Conservation (phyloP, 2,329 filamentous ascomycete species). For the Orbilia ellipsospora region DNA sequence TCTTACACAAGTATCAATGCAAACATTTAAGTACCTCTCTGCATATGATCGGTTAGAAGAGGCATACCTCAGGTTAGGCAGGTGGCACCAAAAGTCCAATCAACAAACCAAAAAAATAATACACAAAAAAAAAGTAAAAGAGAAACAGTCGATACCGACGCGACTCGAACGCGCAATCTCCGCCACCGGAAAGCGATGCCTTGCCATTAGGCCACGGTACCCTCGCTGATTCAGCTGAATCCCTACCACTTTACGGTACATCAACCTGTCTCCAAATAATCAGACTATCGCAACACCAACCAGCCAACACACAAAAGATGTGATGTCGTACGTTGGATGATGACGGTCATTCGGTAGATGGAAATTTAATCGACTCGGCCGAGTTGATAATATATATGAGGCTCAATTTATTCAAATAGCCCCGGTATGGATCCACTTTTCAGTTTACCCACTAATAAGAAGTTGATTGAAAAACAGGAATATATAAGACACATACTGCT, state of each 20-base stretch:
- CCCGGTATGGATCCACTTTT: too few species aligned
- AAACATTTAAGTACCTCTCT: too few species aligned
- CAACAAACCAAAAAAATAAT: conserved; percentile 3
- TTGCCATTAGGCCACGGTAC: conserved; percentile 56
- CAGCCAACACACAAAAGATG: neutral
- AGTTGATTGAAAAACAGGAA: too few species aligned
- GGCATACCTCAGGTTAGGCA: too few species aligned
- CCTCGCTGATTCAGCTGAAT: conserved; percentile 24
- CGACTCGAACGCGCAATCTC: conserved; percentile 56
- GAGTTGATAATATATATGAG: too few species aligned
- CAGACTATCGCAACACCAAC: conserved; percentile 9
- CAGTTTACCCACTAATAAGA: too few species aligned
- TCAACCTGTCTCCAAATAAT: conserved; percentile 5
- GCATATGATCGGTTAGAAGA: too few species aligned
- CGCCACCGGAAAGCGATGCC: conserved; percentile 56
- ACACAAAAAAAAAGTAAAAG: conserved; percentile 7
- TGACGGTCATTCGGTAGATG: neutral
- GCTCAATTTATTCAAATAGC: too few species aligned
- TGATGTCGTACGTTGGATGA: neutral
- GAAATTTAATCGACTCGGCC: too few species aligned
- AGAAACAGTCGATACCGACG: conserved; percentile 52
- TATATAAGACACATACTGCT: too few species aligned
- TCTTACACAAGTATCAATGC: too few species aligned
- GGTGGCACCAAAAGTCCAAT: too few species aligned
- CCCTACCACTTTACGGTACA: conserved; percentile 14